These are phyloP conservation scores for Miscanthus sacchariflorus DNA, from an alignment of 202 grass and related monocot species.

Conservation along the genomic window DNA sequence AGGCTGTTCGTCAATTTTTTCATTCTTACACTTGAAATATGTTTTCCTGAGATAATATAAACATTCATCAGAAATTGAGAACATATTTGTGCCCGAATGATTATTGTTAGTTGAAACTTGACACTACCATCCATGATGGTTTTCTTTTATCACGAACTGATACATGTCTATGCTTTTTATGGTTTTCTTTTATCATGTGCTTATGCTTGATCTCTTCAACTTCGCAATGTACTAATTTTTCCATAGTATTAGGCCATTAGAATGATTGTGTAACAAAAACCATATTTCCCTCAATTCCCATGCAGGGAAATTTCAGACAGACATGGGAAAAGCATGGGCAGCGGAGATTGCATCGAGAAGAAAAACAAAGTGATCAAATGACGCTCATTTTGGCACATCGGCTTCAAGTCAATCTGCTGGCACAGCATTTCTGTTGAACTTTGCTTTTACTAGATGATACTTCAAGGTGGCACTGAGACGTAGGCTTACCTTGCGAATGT, in stretches of 20 bases:
- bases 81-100: not conserved
- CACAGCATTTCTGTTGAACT: constrained; percentile 26
- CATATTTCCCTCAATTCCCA: constrained; percentile 17
- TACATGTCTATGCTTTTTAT: not conserved
- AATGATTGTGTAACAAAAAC: not conserved
- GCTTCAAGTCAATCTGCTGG: constrained; percentile 4
- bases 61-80: not conserved
- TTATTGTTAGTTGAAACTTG: too few relatives aligned
- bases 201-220: not conserved
- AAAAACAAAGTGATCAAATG: constrained; percentile 46
- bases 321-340: constrained; percentile 95
- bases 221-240: not conserved
- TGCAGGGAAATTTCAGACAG: constrained; percentile 95
- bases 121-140: not conserved
- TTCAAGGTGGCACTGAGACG: constrained; percentile 14
- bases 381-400: not conserved
- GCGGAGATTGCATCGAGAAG: constrained; percentile 86
- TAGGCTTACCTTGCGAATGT: not conserved
- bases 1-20: not conserved
- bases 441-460: constrained; percentile 31
- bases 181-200: not conserved
- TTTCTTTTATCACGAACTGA: not conserved
- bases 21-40: not conserved
- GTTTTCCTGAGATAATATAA: not conserved
- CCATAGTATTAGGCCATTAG: not conserved